phyloP scores from a whole-genome alignment of 352 stramenopile species.

The Phytophthora capsici region DNA sequence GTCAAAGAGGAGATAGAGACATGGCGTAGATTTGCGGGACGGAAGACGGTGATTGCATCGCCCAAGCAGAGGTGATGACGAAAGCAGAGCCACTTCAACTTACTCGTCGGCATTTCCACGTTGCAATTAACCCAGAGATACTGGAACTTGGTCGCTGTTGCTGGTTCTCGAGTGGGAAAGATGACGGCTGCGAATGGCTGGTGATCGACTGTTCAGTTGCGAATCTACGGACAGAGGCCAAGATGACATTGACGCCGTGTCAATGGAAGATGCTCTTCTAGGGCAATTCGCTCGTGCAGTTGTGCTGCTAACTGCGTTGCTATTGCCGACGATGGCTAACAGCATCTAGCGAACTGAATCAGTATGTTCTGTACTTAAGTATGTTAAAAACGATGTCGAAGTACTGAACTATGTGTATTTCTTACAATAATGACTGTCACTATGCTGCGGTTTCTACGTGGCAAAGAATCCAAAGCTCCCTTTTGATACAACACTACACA shows the following conservation, averaged over 20 bases:
- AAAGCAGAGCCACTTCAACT: slow-evolving; percentile 7
- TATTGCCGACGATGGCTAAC: slow-evolving; percentile 15
- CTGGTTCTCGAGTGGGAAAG: no score
- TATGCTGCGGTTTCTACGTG: slow-evolving; percentile 1
- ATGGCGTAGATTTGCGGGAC: slow-evolving; percentile 16
- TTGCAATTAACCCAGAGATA: neutral
- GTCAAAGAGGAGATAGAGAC: no score
- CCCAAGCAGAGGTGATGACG: slow-evolving; percentile 10
- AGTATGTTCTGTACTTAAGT: no score
- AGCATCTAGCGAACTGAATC: no score
- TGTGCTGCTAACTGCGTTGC: neutral
- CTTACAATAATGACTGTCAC: neutral
- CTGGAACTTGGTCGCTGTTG: neutral
- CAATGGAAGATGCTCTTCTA: slow-evolving; percentile 20
- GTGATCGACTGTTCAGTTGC: slow-evolving; percentile 5
- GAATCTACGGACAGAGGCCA: slow-evolving; percentile 6
- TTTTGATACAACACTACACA: slow-evolving; percentile 14
- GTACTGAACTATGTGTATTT: neutral
- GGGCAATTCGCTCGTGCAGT: slow-evolving; percentile 17
- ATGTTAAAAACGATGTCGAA: no score
- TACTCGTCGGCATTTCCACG: slow-evolving; percentile 12
- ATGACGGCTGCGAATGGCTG: neutral
- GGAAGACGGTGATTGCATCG: slow-evolving; percentile 13
- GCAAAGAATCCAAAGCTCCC: slow-evolving; percentile 18
- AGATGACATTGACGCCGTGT: slow-evolving; percentile 8